These are phyloP conservation scores for Quercus engelmannii DNA, from an alignment of 306 rosid genomes.

Conservation along the genomic window DNA sequence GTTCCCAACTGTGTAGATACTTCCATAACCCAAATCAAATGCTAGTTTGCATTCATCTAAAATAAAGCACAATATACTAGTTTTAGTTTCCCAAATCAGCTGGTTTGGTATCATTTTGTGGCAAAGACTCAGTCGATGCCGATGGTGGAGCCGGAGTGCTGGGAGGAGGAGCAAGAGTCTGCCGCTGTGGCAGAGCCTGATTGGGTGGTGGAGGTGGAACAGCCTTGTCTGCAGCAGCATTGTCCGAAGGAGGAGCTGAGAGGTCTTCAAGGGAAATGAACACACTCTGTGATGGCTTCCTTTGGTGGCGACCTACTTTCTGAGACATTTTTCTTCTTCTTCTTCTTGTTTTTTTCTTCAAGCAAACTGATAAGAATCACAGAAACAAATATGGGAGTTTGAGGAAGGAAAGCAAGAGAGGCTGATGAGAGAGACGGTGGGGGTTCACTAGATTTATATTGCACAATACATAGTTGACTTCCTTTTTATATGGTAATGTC, in stretches of 20 bases:
- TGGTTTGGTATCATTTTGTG: neutral
- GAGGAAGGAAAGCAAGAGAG: neutral
- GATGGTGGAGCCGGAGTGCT: neutral
- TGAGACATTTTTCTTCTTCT: conserved; percentile 24
- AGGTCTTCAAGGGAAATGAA: conserved; percentile 26
- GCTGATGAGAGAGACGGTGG: neutral
- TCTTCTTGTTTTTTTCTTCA: neutral
- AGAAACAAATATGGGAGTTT: neutral
- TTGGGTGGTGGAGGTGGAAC: neutral
- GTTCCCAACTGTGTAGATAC: no score
- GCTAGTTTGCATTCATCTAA: neutral
- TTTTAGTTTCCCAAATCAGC: neutral
- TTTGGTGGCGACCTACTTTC: conserved; percentile 31
- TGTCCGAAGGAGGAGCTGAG: conserved; percentile 7
- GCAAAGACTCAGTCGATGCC: neutral
- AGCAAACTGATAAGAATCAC: neutral
- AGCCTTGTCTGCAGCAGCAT: neutral
- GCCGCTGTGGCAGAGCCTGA: neutral
- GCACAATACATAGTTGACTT: neutral
- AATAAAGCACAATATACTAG: neutral
- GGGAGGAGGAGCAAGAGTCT: neutral
- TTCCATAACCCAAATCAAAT: no score
- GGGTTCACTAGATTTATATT: neutral
- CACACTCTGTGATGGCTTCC: conserved; percentile 41
- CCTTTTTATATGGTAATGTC: neutral